Evolutionary conservation across 257 asterid genomes (phyloP), one percentile per base, ranked within the genome.

Genomic region (Nicotiana knightiana): DNA sequence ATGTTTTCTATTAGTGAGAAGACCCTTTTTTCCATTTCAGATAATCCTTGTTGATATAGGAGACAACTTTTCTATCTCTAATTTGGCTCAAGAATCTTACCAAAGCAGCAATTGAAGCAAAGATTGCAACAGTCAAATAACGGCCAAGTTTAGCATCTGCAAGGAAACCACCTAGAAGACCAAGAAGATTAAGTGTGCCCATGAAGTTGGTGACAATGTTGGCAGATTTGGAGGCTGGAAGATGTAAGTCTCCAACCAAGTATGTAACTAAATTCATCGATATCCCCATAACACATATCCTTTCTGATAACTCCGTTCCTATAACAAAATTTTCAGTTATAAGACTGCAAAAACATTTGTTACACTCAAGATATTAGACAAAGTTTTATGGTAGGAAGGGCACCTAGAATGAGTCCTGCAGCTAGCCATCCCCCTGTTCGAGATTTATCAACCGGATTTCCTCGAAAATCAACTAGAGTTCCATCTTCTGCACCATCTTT

Each of bases 121-220:
- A 86, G 30, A 93, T 80, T 17, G 93, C 98, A 51, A 94, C 97
- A 0, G 98, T 93, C 84, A 87, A 67, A 77, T 91, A 94, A 77
- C 98, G 95, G 78, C 98, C 97, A 54, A 94, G 96, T 71, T 84
- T 91, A 76, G 98, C 98, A 84, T 94, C 98, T 7, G 97, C 98
- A 53, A 90, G 70, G 84, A 94, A 94, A 48, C 98, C 98, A 15
- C 98, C 98, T 0, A 94, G 88, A 80, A 93, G 97, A 37, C 96
- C 97, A 16, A 94, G 90, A 28, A 94, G 93, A 79, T 94, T 94
- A 70, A 94, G 93, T 37, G 97, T 91, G 32, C 98, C 98, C 97
- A 94, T 90, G 89, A 94, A 94, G 54, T 94, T 92, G 13, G 96
- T 94, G 83, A 94, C 98, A 24, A 89, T 90, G 32, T 88, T 94